phyloP scores from a whole-genome alignment of 23 red algal species.

The Gracilaria domingensis region DNA sequence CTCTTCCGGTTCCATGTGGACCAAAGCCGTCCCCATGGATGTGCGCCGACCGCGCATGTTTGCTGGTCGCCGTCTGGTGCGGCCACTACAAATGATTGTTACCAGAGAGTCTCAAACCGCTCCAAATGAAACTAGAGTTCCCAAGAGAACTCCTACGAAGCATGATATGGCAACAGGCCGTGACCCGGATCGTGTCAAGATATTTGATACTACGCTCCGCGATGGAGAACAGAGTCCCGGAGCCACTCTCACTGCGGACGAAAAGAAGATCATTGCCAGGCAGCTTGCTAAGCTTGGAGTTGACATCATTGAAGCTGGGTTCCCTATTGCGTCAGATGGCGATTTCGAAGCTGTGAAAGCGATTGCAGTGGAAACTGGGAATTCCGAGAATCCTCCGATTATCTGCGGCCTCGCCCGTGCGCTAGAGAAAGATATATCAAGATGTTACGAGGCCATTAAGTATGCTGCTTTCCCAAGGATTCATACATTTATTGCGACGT shows the following conservation, averaged over 20 bases:
- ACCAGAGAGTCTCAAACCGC: constrained; percentile 23
- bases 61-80: neutral
- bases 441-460: constrained; percentile 98
- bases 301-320: constrained; percentile 98
- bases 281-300: constrained; percentile 97
- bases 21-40: neutral
- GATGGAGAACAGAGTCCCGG: constrained; percentile 99
- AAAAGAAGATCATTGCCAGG: constrained; percentile 93
- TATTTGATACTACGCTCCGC: constrained; percentile 98
- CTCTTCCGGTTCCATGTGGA: neutral
- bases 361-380: constrained; percentile 86
- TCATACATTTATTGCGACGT: constrained; percentile 99
- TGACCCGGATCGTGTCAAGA: constrained; percentile 94
- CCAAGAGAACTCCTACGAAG: constrained; percentile 52
- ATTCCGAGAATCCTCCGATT: constrained; percentile 89
- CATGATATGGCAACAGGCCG: constrained; percentile 92
- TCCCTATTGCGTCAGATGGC: constrained; percentile 91
- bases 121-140: neutral
- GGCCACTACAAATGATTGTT: constrained; percentile 45
- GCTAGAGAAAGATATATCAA: constrained; percentile 79
- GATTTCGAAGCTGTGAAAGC: constrained; percentile 93
- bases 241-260: constrained; percentile 92
- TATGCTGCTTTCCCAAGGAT: constrained; percentile 95
- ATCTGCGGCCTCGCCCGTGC: constrained; percentile 97
- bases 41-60: constrained; percentile 7